These are phyloP conservation scores for Chaetothyriales sp. DNA, from an alignment of 2,329 filamentous ascomycete genomes.

Conservation along the genomic window DNA sequence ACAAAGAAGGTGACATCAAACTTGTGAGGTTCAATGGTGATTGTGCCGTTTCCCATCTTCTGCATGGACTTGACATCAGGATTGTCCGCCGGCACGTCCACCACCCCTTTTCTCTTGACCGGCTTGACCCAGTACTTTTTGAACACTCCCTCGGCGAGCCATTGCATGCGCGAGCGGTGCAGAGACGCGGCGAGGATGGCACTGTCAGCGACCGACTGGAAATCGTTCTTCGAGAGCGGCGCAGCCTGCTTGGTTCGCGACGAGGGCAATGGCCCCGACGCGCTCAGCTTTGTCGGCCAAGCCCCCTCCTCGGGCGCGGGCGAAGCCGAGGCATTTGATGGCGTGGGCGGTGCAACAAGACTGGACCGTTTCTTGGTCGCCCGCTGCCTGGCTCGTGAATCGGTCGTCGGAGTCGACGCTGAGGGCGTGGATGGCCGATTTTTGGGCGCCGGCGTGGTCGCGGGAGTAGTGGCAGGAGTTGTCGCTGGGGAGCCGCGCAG, in stretches of 20 bases:
- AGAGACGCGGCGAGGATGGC: slow-evolving; percentile 43
- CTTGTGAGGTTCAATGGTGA: slow-evolving; percentile 48
- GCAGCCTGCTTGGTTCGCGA: slow-evolving; percentile 35
- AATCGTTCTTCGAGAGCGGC: slow-evolving; percentile 36
- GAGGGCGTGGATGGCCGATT: slow-evolving; percentile 16
- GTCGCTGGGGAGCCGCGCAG: slow-evolving; percentile 1
- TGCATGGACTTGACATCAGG: slow-evolving; percentile 38
- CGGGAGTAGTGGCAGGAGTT: not conserved
- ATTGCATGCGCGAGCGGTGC: slow-evolving; percentile 43
- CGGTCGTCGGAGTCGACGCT: slow-evolving; percentile 17
- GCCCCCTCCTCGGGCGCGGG: slow-evolving; percentile 21
- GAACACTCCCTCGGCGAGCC: slow-evolving; percentile 39
- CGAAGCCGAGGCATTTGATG: slow-evolving; percentile 19
- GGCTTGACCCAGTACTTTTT: slow-evolving; percentile 45
- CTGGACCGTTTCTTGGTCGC: slow-evolving; percentile 22
- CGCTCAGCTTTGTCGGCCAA: slow-evolving; percentile 38
- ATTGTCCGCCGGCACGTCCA: slow-evolving; percentile 31
- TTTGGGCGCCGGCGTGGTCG: not conserved
- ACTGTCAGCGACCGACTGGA: slow-evolving; percentile 46
- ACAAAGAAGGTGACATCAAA: slow-evolving; percentile 44
- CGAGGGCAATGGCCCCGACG: slow-evolving; percentile 40
- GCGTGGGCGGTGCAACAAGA: slow-evolving; percentile 18
- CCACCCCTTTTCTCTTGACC: slow-evolving; percentile 38
- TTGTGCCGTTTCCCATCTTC: slow-evolving; percentile 41
- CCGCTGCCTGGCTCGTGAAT: slow-evolving; percentile 18